Evolutionary conservation across 768 basidiomycete species (phyloP).

Genomic region (Tubosaeta sp.): DNA sequence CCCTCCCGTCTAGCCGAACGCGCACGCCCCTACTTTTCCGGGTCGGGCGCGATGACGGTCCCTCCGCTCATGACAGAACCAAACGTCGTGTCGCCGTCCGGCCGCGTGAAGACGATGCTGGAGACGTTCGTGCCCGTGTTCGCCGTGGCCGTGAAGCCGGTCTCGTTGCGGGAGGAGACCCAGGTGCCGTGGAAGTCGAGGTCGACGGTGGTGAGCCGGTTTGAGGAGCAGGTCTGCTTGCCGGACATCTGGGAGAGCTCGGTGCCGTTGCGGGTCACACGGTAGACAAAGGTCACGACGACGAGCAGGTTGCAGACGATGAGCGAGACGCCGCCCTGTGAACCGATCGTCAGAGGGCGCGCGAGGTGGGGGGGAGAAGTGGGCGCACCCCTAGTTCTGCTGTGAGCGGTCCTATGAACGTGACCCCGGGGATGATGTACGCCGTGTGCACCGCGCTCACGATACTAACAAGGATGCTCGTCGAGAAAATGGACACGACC

Average conservation of each 20-base stretch:
- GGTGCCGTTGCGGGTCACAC: conserved; percentile 5
- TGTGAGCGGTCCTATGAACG: conserved; percentile 14
- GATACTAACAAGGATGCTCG: conserved; percentile 47
- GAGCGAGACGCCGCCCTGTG: conserved; percentile 34
- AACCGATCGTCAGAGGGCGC: neutral
- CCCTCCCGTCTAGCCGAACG: neutral
- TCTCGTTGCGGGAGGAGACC: neutral
- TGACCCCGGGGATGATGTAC: conserved; percentile 33
- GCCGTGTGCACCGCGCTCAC: conserved; percentile 41
- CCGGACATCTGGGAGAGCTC: conserved; percentile 8
- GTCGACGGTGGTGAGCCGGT: conserved; percentile 25
- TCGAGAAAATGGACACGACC: conserved; percentile 45
- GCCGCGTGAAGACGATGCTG: neutral
- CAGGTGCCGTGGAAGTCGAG: conserved; percentile 10
- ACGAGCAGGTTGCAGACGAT: conserved; percentile 42
- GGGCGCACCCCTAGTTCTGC: conserved; percentile 42
- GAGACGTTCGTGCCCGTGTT: neutral
- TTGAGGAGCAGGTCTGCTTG: conserved; percentile 1
- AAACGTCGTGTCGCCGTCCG: no score
- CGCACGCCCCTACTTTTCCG: neutral
- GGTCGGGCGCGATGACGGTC: neutral
- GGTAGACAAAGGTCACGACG: conserved; percentile 33
- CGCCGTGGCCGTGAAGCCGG: neutral
- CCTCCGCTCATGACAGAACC: no score
- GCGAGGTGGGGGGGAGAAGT: no score